phyloP scores from a whole-genome alignment of 148 eudicot genomes.

The Chenopodium formosanum region DNA sequence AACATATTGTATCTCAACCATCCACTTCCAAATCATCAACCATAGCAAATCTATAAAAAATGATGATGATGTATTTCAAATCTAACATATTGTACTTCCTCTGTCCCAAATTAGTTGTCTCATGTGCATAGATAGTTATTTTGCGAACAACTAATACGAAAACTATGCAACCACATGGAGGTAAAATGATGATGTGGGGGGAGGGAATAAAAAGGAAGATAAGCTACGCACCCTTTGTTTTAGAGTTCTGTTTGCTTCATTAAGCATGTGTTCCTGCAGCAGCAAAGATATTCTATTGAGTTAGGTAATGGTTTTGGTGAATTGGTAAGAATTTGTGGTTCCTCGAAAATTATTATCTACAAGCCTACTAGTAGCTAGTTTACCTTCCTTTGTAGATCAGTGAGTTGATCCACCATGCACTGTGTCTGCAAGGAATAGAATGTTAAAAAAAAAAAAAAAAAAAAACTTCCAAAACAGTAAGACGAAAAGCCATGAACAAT shows the following conservation, averaged over 20 bases:
- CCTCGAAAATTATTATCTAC: not conserved
- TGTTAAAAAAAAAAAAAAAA: not conserved
- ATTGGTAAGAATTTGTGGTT: not conserved
- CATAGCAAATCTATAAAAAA: no score
- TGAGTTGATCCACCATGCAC: constrained; percentile 74
- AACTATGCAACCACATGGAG: not conserved
- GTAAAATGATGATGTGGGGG: not conserved
- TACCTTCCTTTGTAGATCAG: constrained; percentile 85
- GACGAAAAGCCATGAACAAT: not conserved
- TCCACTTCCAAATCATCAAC: no score
- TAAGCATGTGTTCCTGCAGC: constrained; percentile 69
- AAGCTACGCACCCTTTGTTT: constrained; percentile 58
- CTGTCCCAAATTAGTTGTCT: no score
- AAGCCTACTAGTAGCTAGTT: not conserved
- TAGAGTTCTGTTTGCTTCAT: constrained; percentile 76
- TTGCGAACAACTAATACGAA: not conserved
- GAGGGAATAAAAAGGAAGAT: not conserved
- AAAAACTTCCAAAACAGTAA: not conserved
- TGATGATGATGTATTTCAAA: no score
- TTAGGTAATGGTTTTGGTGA: not conserved
- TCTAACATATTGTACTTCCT: no score
- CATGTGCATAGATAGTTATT: no score
- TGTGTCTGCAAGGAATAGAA: constrained; percentile 55
- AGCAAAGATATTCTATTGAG: not conserved
- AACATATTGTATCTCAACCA: no score